Conservation (phyloP, 352 stramenopile species). For the Globisporangium megalacanthum region DNA sequence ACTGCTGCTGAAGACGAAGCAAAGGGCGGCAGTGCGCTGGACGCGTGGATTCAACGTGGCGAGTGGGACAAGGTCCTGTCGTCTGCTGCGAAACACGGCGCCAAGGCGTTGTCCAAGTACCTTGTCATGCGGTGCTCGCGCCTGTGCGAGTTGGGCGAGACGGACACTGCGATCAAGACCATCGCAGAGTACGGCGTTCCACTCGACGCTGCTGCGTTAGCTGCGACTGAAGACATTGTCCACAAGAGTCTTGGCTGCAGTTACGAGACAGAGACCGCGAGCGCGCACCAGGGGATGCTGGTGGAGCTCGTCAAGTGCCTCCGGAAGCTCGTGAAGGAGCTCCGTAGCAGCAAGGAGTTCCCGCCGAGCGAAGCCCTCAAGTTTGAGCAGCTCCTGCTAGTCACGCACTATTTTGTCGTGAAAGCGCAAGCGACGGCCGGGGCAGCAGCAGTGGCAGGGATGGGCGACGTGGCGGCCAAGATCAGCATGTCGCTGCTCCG, state of each 20-base stretch:
- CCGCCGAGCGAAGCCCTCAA: conserved; percentile 43
- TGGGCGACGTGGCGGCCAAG: conserved; percentile 69
- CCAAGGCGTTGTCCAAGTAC: conserved; percentile 82
- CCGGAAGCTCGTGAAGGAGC: conserved; percentile 66
- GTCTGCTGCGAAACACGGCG: conserved; percentile 71
- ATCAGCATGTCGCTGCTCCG: conserved; percentile 87
- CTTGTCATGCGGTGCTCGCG: conserved; percentile 67
- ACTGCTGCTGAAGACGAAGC: conserved; percentile 24
- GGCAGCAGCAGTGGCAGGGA: conserved; percentile 35
- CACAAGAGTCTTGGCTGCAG: conserved; percentile 45
- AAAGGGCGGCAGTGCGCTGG: conserved; percentile 54
- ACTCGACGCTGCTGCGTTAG: conserved; percentile 44
- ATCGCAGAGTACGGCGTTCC: conserved; percentile 78
- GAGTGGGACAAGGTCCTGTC: conserved; percentile 93
- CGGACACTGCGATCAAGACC: conserved; percentile 69
- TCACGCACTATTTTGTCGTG: conserved; percentile 74
- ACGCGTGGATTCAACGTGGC: conserved; percentile 89
- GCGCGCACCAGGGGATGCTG: conserved; percentile 38
- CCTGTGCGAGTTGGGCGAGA: conserved; percentile 69
- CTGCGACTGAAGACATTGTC: conserved; percentile 51
- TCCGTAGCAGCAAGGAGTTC: conserved; percentile 56
- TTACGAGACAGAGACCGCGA: conserved; percentile 31
- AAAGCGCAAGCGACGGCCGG: conserved; percentile 44
- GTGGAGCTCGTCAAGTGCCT: conserved; percentile 62
- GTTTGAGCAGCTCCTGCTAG: conserved; percentile 74